Conservation (phyloP, 148 eudicot species). For the Fagopyrum esculentum region DNA sequence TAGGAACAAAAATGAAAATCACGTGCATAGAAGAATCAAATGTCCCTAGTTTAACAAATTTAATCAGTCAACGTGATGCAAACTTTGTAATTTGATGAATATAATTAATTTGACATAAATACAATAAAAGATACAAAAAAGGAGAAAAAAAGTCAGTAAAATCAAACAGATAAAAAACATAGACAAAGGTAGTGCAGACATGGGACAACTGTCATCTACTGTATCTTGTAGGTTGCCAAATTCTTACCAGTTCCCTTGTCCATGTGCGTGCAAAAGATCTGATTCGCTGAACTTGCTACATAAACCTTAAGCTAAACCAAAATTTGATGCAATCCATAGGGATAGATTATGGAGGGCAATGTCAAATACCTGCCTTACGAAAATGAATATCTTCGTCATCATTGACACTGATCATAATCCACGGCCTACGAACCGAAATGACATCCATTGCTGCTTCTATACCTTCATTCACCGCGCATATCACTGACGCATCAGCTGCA, state of each 20-base stretch:
- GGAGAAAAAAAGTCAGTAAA: not conserved
- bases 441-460: constrained; percentile 61
- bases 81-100: too few relatives aligned
- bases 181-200: not conserved
- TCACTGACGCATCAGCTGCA: constrained; percentile 93
- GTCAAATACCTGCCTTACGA: constrained; percentile 75
- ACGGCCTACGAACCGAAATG: constrained; percentile 58
- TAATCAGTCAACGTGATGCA: too few relatives aligned
- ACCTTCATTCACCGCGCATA: constrained; percentile 81
- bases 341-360: not conserved
- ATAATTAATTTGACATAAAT: not conserved
- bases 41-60: too few relatives aligned
- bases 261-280: not conserved
- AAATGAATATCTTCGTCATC: constrained; percentile 93
- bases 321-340: not conserved
- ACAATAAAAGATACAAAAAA: not conserved
- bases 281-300: not conserved
- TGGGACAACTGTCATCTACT: not conserved
- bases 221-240: not conserved
- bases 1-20: too few relatives aligned
- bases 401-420: constrained; percentile 97
- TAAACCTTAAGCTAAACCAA: not conserved
- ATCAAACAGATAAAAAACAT: not conserved
- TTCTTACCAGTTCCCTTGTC: not conserved
- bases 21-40: too few relatives aligned